These are phyloP conservation scores for Xerocomus potaroensis DNA, from an alignment of 768 basidiomycete species.

Conservation along the genomic window DNA sequence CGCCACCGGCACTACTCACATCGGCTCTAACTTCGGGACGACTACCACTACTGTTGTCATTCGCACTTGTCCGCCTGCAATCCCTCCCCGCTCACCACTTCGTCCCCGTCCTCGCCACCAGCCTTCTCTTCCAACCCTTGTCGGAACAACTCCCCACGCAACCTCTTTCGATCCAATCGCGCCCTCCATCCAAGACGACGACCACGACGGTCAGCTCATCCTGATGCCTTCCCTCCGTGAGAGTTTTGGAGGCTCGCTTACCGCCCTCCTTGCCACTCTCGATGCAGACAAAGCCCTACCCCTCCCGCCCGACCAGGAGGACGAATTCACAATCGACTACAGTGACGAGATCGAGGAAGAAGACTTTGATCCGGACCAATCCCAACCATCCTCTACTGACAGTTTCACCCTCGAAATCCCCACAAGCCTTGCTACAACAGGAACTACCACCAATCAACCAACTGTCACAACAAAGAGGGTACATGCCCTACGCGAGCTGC, in stretches of 20 bases:
- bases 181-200: constrained; percentile 3
- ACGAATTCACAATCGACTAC: constrained; percentile 18
- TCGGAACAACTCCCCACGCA: neutral
- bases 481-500: constrained; percentile 72
- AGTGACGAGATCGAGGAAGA: constrained; percentile 25
- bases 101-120: constrained; percentile 24
- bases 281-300: constrained; percentile 31
- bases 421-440: constrained; percentile 1
- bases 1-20: constrained; percentile 8
- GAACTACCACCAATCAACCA: constrained; percentile 29
- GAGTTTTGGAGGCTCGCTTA: constrained; percentile 31
- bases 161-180: neutral
- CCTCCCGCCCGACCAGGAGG: constrained; percentile 26
- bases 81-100: constrained; percentile 31
- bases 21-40: neutral
- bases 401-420: constrained; percentile 21
- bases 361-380: constrained; percentile 24
- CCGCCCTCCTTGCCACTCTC: constrained; percentile 28
- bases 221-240: constrained; percentile 30
- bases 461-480: constrained; percentile 58
- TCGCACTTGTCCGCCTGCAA: constrained; percentile 19
- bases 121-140: constrained; percentile 8
- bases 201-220: constrained; percentile 12
- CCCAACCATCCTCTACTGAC: constrained; percentile 24
- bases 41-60: too few relatives aligned